Evolutionary conservation across 75 land plant species (phyloP), one percentile per base, ranked within the genome.

Genomic region (Gnetum montanum): DNA sequence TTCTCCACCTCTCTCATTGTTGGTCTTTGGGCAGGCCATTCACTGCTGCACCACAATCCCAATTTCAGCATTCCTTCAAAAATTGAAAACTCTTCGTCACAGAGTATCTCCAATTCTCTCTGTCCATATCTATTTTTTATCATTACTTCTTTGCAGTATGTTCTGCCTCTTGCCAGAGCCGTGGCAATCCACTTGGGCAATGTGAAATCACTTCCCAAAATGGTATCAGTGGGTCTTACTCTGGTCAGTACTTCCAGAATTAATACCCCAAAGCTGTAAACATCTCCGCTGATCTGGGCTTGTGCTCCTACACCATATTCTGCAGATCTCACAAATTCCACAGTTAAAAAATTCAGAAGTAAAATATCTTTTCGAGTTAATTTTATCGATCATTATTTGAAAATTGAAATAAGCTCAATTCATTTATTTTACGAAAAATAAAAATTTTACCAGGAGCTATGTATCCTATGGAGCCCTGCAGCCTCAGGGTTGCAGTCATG

Each of bases 221-320:
- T 49, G 11, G 30, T 40, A 52, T 49, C 37, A 0, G 51, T 68
- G 8, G 64, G 70, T 23, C 43, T 50, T 6, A 26, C 38, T 12
- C 25, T 1, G 38, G 63, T 67, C 2, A 61, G 2, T 38, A 61
- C 36, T 16, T 68, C 64, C 50, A 68, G 28, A 11, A 53, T 12
- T 10, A 68, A 3, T 30, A 68, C 61, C 8, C 70, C 70, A 44
- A 22, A 68, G 29, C 64, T 68, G 20, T 61, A 68, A 10, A 68
- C 49, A 61, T 68, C 70, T 22, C 70, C 70, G 51, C 33, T 24
- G 3, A 38, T 40, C 7, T 47, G 44, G 8, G 34, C n/a, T 23
- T 0, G 43, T 18, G 49, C 43, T 0, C 57, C 43, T 1, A 60
- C 4, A 20, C 70, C 65, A 61, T 49, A 61, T 28, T 68, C 70